Base-by-base conservation (phyloP, 1,284 basidiomycete genomes). In the Anthracocystis setariae region DNA sequence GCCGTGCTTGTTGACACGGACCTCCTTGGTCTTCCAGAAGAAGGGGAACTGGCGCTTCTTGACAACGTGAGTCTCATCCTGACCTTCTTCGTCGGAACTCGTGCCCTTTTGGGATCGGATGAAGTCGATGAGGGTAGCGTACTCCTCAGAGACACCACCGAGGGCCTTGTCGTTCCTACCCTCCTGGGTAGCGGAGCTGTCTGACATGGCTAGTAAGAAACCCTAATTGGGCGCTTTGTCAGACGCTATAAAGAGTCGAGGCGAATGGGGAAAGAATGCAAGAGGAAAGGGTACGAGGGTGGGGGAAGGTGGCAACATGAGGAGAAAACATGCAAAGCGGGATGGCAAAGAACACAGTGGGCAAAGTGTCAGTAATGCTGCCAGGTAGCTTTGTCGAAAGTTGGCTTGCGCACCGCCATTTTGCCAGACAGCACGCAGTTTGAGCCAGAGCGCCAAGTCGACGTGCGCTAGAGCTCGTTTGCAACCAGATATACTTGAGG, bases 1-100 rank as follows among this genome's bases (percentile, higher is more conserved):
- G 21, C 81, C 81, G 62, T 79, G 68, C 78, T 82, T 82, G 79
- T 82, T 81, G 49, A 82, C 77, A 48, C 81, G 80, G 43, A 80
- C 40, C 63, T 82, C 80, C 32, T 63, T 72, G 46, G 67, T 72
- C 76, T 82, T 77, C 81, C 81, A 82, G 51, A 78, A 78, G 42
- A 57, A 51, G 52, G 73, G 70, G 51, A 61, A 76, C 54, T 70
- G 51, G 62, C 81, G 81, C 74, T 79, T 79, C 74, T 74, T 79
- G 58, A 81, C 76, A 54, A 80, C 53, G 51, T 53, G 73, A 32
- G 74, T 48, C 46, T 74, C 78, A 49, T 80, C 74, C 17, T 40
- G 60, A 23, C 66, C 80, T 27, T 74, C 77, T 12, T 80, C 79
- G 35, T 81, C 80, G 45, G 33, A 37, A 24, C 21, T 45, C 45